A percentile compares a stretch with the other conserved stretches of the same genome.
Evolutionary conservation across 306 rosid genomes (phyloP).

Genomic region (Rosa lucieae): DNA sequence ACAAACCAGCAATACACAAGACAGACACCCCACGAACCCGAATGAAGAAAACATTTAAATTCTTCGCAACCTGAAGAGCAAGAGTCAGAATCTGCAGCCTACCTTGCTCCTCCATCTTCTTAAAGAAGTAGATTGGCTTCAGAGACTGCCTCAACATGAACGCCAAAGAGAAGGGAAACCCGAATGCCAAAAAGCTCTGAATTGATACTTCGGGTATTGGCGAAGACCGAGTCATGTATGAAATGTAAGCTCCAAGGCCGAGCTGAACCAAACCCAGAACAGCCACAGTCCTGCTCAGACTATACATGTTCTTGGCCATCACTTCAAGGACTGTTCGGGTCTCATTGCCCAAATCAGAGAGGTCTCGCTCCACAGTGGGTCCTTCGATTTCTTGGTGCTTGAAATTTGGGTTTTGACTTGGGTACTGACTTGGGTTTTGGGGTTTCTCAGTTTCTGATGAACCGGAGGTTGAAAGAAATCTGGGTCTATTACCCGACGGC

Average conservation of each 20-base stretch:
- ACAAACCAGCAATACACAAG: constrained; percentile 47
- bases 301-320: constrained; percentile 58
- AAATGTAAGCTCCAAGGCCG: constrained; percentile 73
- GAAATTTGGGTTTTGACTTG: constrained; percentile 60
- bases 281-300: constrained; percentile 55
- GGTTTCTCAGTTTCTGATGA: constrained; percentile 45
- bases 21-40: constrained; percentile 53
- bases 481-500: constrained; percentile 17
- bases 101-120: constrained; percentile 67
- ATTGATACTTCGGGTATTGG: constrained; percentile 50
- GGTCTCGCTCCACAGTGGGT: constrained; percentile 87
- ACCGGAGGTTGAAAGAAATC: constrained; percentile 43
- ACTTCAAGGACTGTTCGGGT: constrained; percentile 54
- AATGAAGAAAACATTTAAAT: constrained; percentile 52
- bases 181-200: constrained; percentile 71
- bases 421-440: constrained; percentile 42
- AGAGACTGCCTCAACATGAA: constrained; percentile 62
- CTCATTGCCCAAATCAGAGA: constrained; percentile 61
- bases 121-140: constrained; percentile 61
- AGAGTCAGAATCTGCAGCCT: constrained; percentile 66
- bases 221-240: constrained; percentile 35
- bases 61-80: constrained; percentile 65
- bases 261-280: constrained; percentile 63
- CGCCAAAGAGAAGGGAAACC: constrained; percentile 68
- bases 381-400: constrained; percentile 96